Evolutionary conservation across 495 filamentous ascomycete genomes (phyloP).

Genomic region (Penicillium lagena): DNA sequence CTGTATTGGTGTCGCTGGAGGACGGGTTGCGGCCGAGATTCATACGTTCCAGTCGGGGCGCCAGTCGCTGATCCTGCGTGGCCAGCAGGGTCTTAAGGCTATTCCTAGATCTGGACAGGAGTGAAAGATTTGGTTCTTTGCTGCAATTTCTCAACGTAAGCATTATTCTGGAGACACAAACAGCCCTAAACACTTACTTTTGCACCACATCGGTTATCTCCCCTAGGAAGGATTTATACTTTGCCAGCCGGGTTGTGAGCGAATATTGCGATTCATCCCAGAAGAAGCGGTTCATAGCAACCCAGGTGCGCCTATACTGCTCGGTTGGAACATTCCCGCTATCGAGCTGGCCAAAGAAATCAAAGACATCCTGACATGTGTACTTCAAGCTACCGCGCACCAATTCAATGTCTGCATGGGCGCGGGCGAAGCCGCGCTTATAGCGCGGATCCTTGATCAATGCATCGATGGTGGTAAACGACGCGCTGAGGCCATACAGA

Average conservation of each 20-base stretch:
- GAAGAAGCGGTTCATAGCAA: constrained; percentile 42
- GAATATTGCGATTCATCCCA: constrained; percentile 42
- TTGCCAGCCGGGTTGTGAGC: constrained; percentile 44
- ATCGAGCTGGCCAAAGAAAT: constrained; percentile 44
- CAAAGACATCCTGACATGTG: constrained; percentile 47
- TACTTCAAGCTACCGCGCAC: constrained; percentile 41
- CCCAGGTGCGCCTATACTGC: constrained; percentile 46
- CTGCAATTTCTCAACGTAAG: constrained; percentile 7
- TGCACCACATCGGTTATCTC: constrained; percentile 41
- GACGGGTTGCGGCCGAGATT: constrained; percentile 24
- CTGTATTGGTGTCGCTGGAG: constrained; percentile 21
- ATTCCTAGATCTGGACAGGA: constrained; percentile 27
- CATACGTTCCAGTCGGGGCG: constrained; percentile 29
- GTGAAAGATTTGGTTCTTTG: constrained; percentile 18
- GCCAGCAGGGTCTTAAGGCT: constrained; percentile 28
- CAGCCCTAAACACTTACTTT: constrained; percentile 30
- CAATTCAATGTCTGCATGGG: constrained; percentile 39
- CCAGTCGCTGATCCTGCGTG: constrained; percentile 31
- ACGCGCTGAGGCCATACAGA: constrained; percentile 47
- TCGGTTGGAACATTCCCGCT: constrained; percentile 25
- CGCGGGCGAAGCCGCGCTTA: constrained; percentile 23
- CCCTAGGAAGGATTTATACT: constrained; percentile 46
- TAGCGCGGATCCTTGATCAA: constrained; percentile 25
- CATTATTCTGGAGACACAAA: background rate
- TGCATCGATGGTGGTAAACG: constrained; percentile 40